Conservation (phyloP, 805 yeast species). For the Maudiozyma bulderi region DNA sequence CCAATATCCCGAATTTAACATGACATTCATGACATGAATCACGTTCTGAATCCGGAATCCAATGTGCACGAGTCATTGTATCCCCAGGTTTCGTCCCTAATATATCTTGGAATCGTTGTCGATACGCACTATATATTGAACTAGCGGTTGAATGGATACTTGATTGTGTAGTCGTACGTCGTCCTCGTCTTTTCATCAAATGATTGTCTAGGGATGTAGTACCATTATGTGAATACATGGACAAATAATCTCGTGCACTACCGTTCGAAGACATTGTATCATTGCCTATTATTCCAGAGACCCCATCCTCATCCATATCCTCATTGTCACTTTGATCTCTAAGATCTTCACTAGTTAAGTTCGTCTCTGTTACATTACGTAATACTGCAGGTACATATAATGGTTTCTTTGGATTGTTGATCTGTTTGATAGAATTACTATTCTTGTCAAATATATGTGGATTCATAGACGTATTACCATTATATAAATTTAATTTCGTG, state of each 20-base stretch:
- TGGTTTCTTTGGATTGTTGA: slow-evolving; percentile 75
- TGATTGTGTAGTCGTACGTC: slow-evolving; percentile 2
- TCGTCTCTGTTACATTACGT: slow-evolving; percentile 39
- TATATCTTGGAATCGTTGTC: slow-evolving; percentile 1
- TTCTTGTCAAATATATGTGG: neutral
- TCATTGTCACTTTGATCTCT: neutral
- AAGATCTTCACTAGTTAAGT: slow-evolving; percentile 33
- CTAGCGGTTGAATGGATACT: slow-evolving; percentile 21
- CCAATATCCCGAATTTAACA: slow-evolving; percentile 64
- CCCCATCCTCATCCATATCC: neutral
- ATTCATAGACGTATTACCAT: neutral
- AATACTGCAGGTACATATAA: slow-evolving; percentile 86
- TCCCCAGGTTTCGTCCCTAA: neutral
- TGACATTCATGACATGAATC: slow-evolving; percentile 60
- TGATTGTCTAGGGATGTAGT: neutral
- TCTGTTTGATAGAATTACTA: slow-evolving; percentile 41
- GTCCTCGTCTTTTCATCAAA: too few species aligned
- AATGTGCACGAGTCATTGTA: slow-evolving; percentile 35
- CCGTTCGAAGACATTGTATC: neutral
- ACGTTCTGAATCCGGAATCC: slow-evolving; percentile 65
- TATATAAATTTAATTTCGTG: neutral
- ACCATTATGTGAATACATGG: neutral
- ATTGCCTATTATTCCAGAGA: neutral
- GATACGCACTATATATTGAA: slow-evolving; percentile 7
- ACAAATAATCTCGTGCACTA: neutral